Evolutionary conservation across 352 stramenopile genomes (phyloP), one percentile per base, ranked within the genome.

Genomic region (Phytophthora tubulina): DNA sequence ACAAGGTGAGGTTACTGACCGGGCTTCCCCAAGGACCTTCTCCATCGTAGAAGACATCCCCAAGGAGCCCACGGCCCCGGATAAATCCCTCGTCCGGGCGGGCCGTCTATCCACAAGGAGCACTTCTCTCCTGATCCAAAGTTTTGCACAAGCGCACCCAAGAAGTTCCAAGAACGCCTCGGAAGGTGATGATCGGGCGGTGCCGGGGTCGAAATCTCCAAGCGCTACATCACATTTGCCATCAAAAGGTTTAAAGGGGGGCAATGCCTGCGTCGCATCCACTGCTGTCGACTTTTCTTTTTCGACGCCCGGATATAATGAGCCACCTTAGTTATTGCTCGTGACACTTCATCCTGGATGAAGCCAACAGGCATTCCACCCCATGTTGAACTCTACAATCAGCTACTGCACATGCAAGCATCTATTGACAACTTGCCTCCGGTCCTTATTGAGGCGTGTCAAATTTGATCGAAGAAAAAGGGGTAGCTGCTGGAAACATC

Each of bases 361-460:
- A 39, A 52, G 4, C 35, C 42, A 8, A 73, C 57, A 1, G 51
- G 65, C 3, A 67, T 64, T 27, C 57, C 57, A 15, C 66, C 42
- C 3, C 50, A 68, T 15, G 31, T 65, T n/a, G 55, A 65, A 7
- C 51, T 72, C 2, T 66, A 72, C 27, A 65, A 65, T n/a, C 50
- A 63, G 27, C 35, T 67, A 3, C 42, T 45, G 5, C 13, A 32
- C 5, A 15, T 38, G 31, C 60, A 68, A 60, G 8, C 14, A 41
- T 68, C 60, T 0, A 68, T 68, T 38, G 15, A 68, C 17, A 52
- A 67, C n/a, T 15, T 67, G 15, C 59, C 49, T 15, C 59, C 48
- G 14, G 49, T 60, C 11, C 46, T 67, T 5, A 39, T 67, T 2
- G 59, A 59, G 49, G 59, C 8, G 52, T 61, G 48, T 27, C 30